These are phyloP conservation scores for Ustilago hordei DNA, from an alignment of 1,284 basidiomycete genomes.

Conservation along the genomic window DNA sequence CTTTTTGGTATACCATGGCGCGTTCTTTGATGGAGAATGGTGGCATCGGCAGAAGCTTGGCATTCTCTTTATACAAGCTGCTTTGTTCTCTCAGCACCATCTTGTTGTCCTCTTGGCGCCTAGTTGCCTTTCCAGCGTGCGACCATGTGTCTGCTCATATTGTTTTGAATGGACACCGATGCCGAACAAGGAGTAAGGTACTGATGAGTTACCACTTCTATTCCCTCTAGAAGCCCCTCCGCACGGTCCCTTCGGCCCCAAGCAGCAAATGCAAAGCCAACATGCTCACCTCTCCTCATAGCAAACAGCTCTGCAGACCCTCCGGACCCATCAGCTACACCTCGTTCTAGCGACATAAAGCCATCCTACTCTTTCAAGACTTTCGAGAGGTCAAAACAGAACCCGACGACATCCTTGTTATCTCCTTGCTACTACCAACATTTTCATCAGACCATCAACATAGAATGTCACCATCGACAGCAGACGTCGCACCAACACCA, in stretches of 20 bases:
- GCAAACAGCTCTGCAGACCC: not conserved
- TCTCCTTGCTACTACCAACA: not conserved
- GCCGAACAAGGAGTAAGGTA: not conserved
- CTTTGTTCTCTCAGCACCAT: not conserved
- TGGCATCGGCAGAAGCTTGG: not conserved
- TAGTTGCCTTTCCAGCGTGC: not conserved
- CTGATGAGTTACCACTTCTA: not conserved
- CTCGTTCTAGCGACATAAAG: not conserved
- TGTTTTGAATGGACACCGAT: not conserved
- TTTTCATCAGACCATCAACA: too few relatives aligned
- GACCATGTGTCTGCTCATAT: not conserved
- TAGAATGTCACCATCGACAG: not conserved
- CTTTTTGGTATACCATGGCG: not conserved
- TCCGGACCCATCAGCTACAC: not conserved
- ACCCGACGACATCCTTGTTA: too few relatives aligned
- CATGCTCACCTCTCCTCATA: not conserved
- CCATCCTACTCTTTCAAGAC: not conserved
- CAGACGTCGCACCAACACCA: conserved; percentile 16
- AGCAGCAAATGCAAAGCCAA: not conserved
- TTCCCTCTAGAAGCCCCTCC: not conserved
- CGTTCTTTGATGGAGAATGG: not conserved
- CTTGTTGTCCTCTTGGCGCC: not conserved
- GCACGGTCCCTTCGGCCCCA: not conserved
- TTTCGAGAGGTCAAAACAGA: not conserved
- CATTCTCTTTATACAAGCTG: not conserved